Evolutionary conservation across 257 asterid genomes (phyloP), one percentile per base, ranked within the genome.

Genomic region (Mitragyna speciosa): DNA sequence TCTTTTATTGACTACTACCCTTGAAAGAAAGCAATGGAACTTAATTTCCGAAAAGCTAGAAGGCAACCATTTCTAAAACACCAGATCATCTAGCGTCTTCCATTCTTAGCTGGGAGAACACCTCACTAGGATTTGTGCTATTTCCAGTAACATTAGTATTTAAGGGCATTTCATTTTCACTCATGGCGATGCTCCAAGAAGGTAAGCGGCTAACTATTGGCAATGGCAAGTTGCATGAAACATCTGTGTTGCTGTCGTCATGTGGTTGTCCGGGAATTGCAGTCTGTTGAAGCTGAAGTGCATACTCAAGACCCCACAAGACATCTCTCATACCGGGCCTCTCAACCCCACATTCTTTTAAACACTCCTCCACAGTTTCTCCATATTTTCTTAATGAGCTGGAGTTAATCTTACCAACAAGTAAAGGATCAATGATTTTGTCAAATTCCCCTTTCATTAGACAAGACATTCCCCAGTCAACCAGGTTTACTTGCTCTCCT

Each of bases 271-370:
- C 70, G 0, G 87, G 80, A 4, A 76, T 33, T 12, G 72, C 87
- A 14, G 82, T 77, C 20, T 79, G 73, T 69, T 92, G 95, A 64
- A 90, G 90, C 78, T 72, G 63, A 78, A 85, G 76, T 20, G 87
- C 87, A 49, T 89, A 90, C 30, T 90, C 85, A 61, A 92, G 90
- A 78, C 88, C 92, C 97, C 97, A 92, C 84, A 87, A n/a, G 68
- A 92, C 92, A 79, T 90, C 91, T 7, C 76, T 81, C 94, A 90
- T 87, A 22, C 78, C 81, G 4, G 95, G 95, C 88, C 92, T 80
- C 14, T 89, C 91, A 1, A 14, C 81, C 6, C 92, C 88, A 24
- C 58, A 2, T 0, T 90, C 95, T 69, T 85, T 87, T 81, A 89
- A 82, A 68, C 93, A 89, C 75, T 83, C 89, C 77, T 86, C 89